Percentiles rank a stretch among this genome's conserved stretches.
phyloP scores from a whole-genome alignment of 495 filamentous ascomycete species.

The Sordaria brevicollis region DNA sequence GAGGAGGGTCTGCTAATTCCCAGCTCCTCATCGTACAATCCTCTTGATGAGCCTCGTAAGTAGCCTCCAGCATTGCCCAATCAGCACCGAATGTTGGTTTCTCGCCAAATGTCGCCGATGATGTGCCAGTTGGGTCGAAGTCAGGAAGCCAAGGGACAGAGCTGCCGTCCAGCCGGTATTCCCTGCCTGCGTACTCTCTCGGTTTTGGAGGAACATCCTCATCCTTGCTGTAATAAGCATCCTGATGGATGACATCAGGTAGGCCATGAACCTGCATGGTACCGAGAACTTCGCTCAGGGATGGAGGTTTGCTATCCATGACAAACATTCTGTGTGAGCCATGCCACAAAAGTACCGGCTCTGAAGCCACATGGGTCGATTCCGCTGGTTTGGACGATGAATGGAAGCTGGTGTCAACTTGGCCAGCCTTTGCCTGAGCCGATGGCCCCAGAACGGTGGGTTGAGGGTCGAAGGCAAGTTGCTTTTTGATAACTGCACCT shows the following conservation, averaged over 20 bases:
- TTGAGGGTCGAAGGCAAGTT: conserved; percentile 26
- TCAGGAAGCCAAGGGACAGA: conserved; percentile 65
- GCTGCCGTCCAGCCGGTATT: conserved; percentile 70
- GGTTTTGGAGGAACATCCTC: conserved; percentile 69
- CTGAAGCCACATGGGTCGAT: background rate
- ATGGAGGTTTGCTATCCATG: conserved; percentile 26
- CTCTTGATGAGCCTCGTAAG: conserved; percentile 38
- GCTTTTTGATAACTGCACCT: conserved; percentile 24
- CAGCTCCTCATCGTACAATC: conserved; percentile 50
- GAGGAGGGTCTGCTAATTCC: conserved; percentile 57
- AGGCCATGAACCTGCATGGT: conserved; percentile 32
- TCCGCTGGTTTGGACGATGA: background rate
- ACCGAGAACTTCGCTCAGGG: conserved; percentile 26
- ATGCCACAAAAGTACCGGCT: conserved; percentile 6
- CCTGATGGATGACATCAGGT: conserved; percentile 61
- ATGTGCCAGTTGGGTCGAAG: conserved; percentile 60
- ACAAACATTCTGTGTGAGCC: conserved; percentile 16
- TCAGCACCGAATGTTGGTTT: conserved; percentile 36
- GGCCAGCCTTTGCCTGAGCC: conserved; percentile 1
- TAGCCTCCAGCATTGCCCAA: conserved; percentile 37
- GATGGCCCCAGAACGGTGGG: conserved; percentile 3
- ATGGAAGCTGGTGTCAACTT: background rate
- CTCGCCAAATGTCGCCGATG: conserved; percentile 44
- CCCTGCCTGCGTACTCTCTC: conserved; percentile 79
- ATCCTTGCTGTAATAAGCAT: conserved; percentile 81